These are phyloP conservation scores for Chlorella variabilis DNA, from an alignment of 163 green algal genomes.

Conservation along the genomic window DNA sequence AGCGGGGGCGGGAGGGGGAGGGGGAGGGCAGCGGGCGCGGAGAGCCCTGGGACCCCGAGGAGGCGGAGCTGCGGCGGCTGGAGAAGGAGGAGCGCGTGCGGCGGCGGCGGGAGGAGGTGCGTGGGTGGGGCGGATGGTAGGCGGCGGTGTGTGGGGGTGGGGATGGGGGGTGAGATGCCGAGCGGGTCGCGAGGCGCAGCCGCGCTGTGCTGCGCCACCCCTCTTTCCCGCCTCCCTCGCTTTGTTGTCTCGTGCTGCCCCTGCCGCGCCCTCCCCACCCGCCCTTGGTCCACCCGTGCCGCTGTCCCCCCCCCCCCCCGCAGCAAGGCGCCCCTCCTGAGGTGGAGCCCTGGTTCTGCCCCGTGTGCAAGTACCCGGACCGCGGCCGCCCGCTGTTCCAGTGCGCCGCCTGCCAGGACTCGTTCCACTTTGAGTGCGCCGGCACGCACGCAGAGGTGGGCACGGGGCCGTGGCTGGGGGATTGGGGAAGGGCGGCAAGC, in stretches of 20 bases:
- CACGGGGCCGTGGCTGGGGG: not conserved
- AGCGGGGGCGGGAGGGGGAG: not conserved
- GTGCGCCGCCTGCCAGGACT: slow-evolving; percentile 59
- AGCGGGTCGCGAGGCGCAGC: too few species aligned
- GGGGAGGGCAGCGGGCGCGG: not conserved
- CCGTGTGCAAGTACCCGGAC: slow-evolving; percentile 61
- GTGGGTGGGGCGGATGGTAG: not conserved
- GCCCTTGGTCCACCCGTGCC: not conserved
- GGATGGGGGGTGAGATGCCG: not conserved
- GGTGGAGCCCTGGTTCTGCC: slow-evolving; percentile 52
- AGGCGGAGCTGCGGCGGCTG: not conserved
- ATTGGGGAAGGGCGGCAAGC: not conserved
- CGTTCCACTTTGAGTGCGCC: slow-evolving; percentile 69
- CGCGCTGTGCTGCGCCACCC: too few species aligned
- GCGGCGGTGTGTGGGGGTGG: not conserved
- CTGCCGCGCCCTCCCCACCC: not conserved
- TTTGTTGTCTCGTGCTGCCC: too few species aligned
- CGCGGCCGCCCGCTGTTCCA: slow-evolving; percentile 51
- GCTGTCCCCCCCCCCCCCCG: not conserved
- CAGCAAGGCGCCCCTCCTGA: slow-evolving; percentile 29
- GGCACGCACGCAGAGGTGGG: slow-evolving; percentile 43
- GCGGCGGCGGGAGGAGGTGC: slow-evolving; percentile 15
- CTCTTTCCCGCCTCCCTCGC: too few species aligned
- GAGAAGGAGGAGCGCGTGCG: slow-evolving; percentile 22
- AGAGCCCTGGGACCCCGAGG: not conserved